Evolutionary conservation across 805 yeast genomes (phyloP), one percentile per base, ranked within the genome.

Genomic region (Ogataea pignaliae): DNA sequence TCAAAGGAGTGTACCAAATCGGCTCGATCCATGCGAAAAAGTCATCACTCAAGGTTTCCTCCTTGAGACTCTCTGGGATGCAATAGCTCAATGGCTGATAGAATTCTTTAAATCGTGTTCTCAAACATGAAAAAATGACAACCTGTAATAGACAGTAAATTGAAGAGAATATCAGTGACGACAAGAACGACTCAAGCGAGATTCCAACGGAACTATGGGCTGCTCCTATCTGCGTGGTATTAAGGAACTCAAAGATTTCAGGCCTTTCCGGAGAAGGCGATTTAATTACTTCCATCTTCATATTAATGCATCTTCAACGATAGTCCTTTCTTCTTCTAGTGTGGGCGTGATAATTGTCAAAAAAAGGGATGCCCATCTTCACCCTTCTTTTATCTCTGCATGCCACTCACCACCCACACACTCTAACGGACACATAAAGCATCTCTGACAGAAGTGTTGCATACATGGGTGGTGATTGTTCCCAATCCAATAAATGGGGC

Each of bases 11-110:
- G 9, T 56, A 48, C 28, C 77, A 42, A 0, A 54, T 66, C 0
- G 78, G 75, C 4, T 54, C 36, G 1, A 83, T 48, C 91, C 91
- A 86, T 3, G 70, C 69, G 28, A 81, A 68, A n/a, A 75, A 61
- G 0, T 77, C 75, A 12, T 63, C 56, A 1, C 69, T 65, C 15
- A 70, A 51, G 1, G 69, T 68, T 5, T 64, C 65, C 46, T 68
- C 66, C 46, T 71, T 63, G 43, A 65, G 66, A 17, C 61, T 53
- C 2, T 54, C 58, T 0, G 78, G 76, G 1, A 72, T 75, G 48
- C 66, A 69, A 46, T 63, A 66, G 33, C 73, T 62, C 38, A 79
- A 63, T 2, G 85, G 81, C 51, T 81, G 85, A 53, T 83, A 83
- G 16, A 84, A 56, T 28, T 59, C 51, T 30, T 60, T 64, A 39